phyloP scores from a whole-genome alignment of 2,329 filamentous ascomycete species.

The Fusarium verrucosum region DNA sequence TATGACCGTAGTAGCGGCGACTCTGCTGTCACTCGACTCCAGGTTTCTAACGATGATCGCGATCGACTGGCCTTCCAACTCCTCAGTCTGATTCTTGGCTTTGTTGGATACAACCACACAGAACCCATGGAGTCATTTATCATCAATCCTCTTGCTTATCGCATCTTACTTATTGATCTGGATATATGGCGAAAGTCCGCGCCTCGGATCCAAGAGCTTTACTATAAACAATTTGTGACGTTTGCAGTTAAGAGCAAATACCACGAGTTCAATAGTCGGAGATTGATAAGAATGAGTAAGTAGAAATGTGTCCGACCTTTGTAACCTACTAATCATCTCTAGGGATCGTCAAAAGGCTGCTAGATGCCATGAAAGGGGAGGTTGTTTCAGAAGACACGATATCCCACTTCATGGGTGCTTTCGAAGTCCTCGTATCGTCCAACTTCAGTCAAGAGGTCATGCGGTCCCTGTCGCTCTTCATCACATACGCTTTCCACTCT shows the following conservation, averaged over 20 bases:
- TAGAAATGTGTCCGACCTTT: constrained; percentile 12
- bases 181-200: constrained; percentile 91
- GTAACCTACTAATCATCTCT: constrained; percentile 26
- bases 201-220: constrained; percentile 80
- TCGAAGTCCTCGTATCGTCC: constrained; percentile 80
- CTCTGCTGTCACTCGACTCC: constrained; percentile 51
- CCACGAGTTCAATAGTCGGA: constrained; percentile 88
- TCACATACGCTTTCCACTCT: constrained; percentile 87
- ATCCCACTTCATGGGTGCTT: constrained; percentile 78
- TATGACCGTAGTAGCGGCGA: constrained; percentile 52
- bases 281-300: constrained; percentile 90
- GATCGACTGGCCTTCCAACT: constrained; percentile 69
- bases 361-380: constrained; percentile 91
- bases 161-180: constrained; percentile 88
- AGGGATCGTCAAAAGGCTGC: constrained; percentile 89
- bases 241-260: constrained; percentile 93
- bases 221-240: constrained; percentile 89
- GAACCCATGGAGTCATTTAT: constrained; percentile 88
- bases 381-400: constrained; percentile 76
- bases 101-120: constrained; percentile 87
- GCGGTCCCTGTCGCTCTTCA: constrained; percentile 86
- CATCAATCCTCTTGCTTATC: constrained; percentile 93
- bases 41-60: constrained; percentile 61
- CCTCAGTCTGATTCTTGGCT: constrained; percentile 80
- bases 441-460: constrained; percentile 87